Evolutionary conservation across 108 stramenopile genomes (phyloP).

Genomic region (Nitzschia palea): DNA sequence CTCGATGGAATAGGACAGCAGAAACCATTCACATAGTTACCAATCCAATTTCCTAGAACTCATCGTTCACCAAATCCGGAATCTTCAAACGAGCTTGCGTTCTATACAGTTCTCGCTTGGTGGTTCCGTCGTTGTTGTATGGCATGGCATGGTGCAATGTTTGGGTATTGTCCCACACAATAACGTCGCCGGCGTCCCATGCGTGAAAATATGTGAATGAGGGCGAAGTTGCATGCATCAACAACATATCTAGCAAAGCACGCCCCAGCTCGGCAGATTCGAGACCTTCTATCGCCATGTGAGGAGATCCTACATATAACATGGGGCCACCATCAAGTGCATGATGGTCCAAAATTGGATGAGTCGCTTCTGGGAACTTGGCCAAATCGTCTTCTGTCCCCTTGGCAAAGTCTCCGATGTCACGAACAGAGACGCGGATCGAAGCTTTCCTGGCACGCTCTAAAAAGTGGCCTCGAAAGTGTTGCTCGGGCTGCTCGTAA

Average conservation of each 20-base stretch:
- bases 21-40: no score
- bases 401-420: neutral
- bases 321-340: neutral
- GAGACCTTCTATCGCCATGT: neutral
- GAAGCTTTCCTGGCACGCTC: conserved; percentile 1
- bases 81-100: conserved; percentile 2
- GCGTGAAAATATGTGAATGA: conserved; percentile 1
- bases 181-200: conserved; percentile 1
- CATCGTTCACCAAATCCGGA: conserved; percentile 70
- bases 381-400: neutral
- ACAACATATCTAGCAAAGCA: neutral
- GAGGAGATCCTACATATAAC: neutral
- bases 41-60: no score
- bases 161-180: conserved; percentile 9
- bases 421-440: neutral
- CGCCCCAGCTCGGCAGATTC: neutral
- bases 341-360: conserved; percentile 1
- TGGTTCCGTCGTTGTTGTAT: neutral
- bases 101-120: neutral
- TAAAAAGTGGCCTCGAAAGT: neutral
- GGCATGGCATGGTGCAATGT: neutral
- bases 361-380: neutral
- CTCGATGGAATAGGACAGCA: no score
- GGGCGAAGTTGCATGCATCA: conserved; percentile 2
- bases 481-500: conserved; percentile 1